Conservation (phyloP, 257 asterid genomes). For the Nicotiana sylvestris region DNA sequence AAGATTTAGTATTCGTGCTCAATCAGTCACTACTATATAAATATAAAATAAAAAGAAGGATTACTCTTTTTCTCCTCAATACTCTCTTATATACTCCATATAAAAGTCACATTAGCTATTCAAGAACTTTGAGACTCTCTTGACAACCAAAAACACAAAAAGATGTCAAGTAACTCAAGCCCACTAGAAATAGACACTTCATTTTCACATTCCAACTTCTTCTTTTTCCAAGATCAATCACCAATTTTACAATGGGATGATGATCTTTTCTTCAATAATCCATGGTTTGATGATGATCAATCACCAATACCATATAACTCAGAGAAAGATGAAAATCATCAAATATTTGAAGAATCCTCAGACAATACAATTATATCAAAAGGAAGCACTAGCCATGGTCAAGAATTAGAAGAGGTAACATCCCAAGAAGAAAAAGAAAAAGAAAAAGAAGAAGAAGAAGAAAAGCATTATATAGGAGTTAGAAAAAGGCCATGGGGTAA, state of each 20-base stretch:
- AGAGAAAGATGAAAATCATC: background rate
- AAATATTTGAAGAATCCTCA: background rate
- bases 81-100: background rate
- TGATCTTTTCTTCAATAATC: background rate
- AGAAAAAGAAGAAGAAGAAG: background rate
- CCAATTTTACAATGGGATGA: background rate
- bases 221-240: background rate
- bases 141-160: background rate
- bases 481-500: conserved; percentile 38
- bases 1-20: too few relatives aligned
- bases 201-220: background rate
- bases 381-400: background rate
- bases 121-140: background rate
- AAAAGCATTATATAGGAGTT: conserved; percentile 30
- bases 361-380: background rate
- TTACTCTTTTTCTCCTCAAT: background rate
- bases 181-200: background rate
- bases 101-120: background rate
- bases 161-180: conserved; percentile 1
- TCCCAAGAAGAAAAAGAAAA: background rate
- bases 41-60: too few relatives aligned
- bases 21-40: too few relatives aligned
- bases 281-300: background rate
- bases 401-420: conserved; percentile 12
- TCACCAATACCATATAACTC: background rate